Conservation (phyloP, 176 grass and related monocot genomes). For the Zea mays region DNA sequence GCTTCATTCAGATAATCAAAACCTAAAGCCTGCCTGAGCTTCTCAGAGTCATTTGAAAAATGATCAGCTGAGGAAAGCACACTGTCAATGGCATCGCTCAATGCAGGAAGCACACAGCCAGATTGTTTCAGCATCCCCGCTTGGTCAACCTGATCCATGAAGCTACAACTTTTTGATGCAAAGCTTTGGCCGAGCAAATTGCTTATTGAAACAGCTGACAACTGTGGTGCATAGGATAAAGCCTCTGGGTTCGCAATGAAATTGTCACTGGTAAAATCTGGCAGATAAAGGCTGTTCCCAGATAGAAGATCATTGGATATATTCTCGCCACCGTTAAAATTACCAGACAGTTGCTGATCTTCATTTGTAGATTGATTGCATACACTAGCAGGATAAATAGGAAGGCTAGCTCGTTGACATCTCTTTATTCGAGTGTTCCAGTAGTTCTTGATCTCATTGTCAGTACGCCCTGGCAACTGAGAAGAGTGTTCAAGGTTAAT, state of each 20-base stretch:
- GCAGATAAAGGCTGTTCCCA: slow-evolving; percentile 53
- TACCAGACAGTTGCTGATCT: slow-evolving; percentile 55
- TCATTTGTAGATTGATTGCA: slow-evolving; percentile 53
- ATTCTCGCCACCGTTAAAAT: slow-evolving; percentile 54
- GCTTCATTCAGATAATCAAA: slow-evolving; percentile 60
- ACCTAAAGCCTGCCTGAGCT: slow-evolving; percentile 53
- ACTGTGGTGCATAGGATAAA: slow-evolving; percentile 59
- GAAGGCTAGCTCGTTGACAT: slow-evolving; percentile 71
- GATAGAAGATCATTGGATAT: slow-evolving; percentile 51
- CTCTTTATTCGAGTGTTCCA: slow-evolving; percentile 98
- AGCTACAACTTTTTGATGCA: slow-evolving; percentile 57
- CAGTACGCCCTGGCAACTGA: slow-evolving; percentile 95
- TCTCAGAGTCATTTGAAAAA: slow-evolving; percentile 62
- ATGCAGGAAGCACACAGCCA: slow-evolving; percentile 47
- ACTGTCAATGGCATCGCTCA: slow-evolving; percentile 51
- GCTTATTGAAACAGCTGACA: slow-evolving; percentile 56
- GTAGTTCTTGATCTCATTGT: slow-evolving; percentile 99
- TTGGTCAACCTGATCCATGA: slow-evolving; percentile 57
- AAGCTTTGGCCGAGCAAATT: slow-evolving; percentile 54
- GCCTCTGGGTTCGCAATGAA: slow-evolving; percentile 47
- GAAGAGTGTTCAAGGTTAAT: slow-evolving; percentile 41
- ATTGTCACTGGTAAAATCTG: slow-evolving; percentile 64
- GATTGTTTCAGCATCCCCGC: slow-evolving; percentile 58
- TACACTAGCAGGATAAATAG: slow-evolving; percentile 70
- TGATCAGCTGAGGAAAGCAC: slow-evolving; percentile 55